Conservation (phyloP, 2,329 filamentous ascomycete genomes). For the Colletotrichum tanaceti region DNA sequence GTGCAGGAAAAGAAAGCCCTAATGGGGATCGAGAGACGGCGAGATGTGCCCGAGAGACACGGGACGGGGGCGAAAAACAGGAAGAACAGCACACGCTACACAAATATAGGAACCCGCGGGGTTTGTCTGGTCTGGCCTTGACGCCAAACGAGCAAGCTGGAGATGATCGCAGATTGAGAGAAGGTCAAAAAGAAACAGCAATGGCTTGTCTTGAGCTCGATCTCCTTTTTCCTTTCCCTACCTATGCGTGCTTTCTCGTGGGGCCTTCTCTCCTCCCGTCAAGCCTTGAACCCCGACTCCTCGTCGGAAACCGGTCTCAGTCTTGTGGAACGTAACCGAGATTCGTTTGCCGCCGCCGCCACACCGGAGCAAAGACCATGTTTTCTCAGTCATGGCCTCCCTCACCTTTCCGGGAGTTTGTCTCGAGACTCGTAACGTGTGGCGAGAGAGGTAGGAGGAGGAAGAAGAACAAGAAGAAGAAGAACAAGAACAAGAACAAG, state of each 20-base stretch:
- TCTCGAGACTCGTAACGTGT: slow-evolving; percentile 11
- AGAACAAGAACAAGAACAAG: background rate
- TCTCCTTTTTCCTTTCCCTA: background rate
- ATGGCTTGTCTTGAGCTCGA: background rate
- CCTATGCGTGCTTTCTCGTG: no score
- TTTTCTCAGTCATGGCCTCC: background rate
- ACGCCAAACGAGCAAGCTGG: background rate
- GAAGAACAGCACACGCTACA: slow-evolving; percentile 14
- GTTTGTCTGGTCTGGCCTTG: background rate
- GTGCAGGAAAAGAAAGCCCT: background rate
- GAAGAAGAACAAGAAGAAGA: background rate
- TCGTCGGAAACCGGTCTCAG: slow-evolving; percentile 4
- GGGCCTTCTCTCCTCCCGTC: background rate
- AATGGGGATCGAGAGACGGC: background rate
- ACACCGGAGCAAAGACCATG: background rate
- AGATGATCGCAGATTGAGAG: background rate
- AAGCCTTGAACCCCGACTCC: background rate
- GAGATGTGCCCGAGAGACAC: slow-evolving; percentile 5
- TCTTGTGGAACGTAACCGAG: background rate
- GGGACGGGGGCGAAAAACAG: background rate
- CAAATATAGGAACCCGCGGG: slow-evolving; percentile 14
- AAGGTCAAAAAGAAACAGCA: background rate
- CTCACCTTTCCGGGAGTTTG: background rate
- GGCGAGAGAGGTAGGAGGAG: background rate
- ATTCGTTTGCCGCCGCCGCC: background rate